phyloP scores from a whole-genome alignment of 495 filamentous ascomycete genomes.

The Apiosordaria backusii region DNA sequence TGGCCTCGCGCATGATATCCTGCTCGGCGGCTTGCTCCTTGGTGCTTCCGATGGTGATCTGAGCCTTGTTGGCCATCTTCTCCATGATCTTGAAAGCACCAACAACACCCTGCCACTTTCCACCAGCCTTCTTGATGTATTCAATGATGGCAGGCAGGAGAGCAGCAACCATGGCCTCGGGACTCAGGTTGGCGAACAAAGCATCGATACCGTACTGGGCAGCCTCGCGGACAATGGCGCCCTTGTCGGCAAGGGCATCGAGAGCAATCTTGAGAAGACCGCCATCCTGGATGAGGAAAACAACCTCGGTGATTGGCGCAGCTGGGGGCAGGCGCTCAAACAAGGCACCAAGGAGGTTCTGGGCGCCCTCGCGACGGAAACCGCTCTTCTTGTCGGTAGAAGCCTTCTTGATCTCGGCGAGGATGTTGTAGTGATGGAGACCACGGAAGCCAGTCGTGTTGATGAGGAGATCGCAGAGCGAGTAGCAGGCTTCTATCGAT shows the following conservation, averaged over 20 bases:
- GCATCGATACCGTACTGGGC: constrained; percentile 94
- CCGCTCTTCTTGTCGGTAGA: constrained; percentile 93
- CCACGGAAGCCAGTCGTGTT: constrained; percentile 75
- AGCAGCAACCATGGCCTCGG: constrained; percentile 76
- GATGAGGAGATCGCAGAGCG: constrained; percentile 72
- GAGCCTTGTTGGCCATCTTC: constrained; percentile 88
- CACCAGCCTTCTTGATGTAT: constrained; percentile 74
- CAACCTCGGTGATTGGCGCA: constrained; percentile 73
- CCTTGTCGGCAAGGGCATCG: constrained; percentile 89
- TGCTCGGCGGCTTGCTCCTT: constrained; percentile 79
- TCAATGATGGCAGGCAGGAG: constrained; percentile 67
- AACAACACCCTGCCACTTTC: constrained; percentile 94
- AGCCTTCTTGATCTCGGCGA: constrained; percentile 73
- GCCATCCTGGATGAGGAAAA: constrained; percentile 76
- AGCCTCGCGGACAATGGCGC: constrained; percentile 77
- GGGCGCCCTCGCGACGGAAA: constrained; percentile 79
- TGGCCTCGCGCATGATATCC: constrained; percentile 81
- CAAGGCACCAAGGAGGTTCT: constrained; percentile 89
- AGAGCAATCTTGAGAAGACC: constrained; percentile 68
- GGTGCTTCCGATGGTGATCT: constrained; percentile 71
- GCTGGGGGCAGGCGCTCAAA: constrained; percentile 82
- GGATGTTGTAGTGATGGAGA: constrained; percentile 67
- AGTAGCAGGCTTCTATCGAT: constrained; percentile 83
- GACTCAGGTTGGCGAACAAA: constrained; percentile 70
- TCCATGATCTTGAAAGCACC: constrained; percentile 79